Conservation (phyloP, 768 basidiomycete species). For the Trametes sanguinea region DNA sequence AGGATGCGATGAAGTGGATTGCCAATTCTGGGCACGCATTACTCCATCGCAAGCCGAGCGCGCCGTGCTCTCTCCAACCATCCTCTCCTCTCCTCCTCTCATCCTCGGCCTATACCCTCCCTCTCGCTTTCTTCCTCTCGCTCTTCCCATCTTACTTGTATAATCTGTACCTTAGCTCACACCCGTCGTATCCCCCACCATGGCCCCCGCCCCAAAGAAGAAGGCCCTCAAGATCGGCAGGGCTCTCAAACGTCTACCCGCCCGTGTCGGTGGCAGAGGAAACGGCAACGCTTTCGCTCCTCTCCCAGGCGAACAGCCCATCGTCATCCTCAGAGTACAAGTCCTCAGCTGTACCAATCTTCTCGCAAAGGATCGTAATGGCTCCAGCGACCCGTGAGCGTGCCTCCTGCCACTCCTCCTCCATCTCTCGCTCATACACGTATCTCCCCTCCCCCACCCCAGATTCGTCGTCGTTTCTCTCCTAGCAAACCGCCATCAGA, state of each 20-base stretch:
- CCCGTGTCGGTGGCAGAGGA: slow-evolving; percentile 44
- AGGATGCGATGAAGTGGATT: neutral
- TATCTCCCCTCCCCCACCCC: slow-evolving; percentile 8
- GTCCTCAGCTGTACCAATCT: slow-evolving; percentile 65
- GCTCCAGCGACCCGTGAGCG: slow-evolving; percentile 78
- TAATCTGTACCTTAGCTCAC: neutral
- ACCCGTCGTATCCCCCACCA: slow-evolving; percentile 1
- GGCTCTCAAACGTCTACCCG: slow-evolving; percentile 59
- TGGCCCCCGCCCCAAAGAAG: slow-evolving; percentile 40
- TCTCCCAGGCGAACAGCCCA: slow-evolving; percentile 60
- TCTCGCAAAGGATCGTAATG: slow-evolving; percentile 62
- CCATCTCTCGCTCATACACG: neutral
- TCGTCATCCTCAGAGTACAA: slow-evolving; percentile 69
- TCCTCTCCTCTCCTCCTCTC: neutral
- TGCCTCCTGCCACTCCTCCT: neutral
- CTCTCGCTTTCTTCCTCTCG: neutral
- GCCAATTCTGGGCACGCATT: neutral
- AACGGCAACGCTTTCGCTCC: slow-evolving; percentile 45
- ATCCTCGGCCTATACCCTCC: neutral
- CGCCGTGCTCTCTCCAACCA: neutral
- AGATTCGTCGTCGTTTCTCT: slow-evolving; percentile 75
- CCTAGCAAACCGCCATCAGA: slow-evolving; percentile 60
- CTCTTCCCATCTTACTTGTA: neutral
- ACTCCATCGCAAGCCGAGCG: neutral
- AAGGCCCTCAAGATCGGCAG: slow-evolving; percentile 54